phyloP scores from a whole-genome alignment of 225 moss, liverwort and hornwort species.

The Rhytidiadelphus loreus region DNA sequence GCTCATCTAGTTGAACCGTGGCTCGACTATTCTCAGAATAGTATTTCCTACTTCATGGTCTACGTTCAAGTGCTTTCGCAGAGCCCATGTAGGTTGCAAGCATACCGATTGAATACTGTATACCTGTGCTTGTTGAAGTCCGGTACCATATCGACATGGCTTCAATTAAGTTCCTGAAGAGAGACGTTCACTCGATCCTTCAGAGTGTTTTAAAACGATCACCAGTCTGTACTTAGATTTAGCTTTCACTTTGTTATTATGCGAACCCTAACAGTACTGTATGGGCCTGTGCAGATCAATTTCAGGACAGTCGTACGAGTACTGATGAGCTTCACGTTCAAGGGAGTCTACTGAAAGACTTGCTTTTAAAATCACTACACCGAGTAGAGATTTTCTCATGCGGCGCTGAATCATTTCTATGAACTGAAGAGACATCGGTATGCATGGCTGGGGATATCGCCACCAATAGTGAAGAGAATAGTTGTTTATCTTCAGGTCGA shows the following conservation, averaged over 20 bases:
- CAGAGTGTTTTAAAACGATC: not conserved
- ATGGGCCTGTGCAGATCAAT: not conserved
- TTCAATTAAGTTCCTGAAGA: not conserved
- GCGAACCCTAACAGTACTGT: not conserved
- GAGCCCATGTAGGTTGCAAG: not conserved
- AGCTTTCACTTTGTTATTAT: not conserved
- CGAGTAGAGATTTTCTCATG: not conserved
- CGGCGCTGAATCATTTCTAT: not conserved
- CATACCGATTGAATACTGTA: not conserved
- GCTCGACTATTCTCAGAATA: not conserved
- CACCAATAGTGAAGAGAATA: not conserved
- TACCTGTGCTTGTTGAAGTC: not conserved
- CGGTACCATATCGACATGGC: not conserved
- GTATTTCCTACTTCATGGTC: not conserved
- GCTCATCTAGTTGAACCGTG: not conserved
- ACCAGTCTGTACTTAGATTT: not conserved
- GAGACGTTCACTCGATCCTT: not conserved
- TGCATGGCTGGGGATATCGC: slow-evolving; percentile 14
- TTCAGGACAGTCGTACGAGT: not conserved
- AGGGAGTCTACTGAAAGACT: not conserved
- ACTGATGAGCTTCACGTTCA: not conserved
- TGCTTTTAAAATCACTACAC: not conserved
- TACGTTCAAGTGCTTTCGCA: not conserved
- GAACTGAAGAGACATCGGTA: not conserved
- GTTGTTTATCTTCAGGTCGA: not conserved